Evolutionary conservation across 805 yeast genomes (phyloP).

Genomic region (Vanderwaltozyma polyspora): DNA sequence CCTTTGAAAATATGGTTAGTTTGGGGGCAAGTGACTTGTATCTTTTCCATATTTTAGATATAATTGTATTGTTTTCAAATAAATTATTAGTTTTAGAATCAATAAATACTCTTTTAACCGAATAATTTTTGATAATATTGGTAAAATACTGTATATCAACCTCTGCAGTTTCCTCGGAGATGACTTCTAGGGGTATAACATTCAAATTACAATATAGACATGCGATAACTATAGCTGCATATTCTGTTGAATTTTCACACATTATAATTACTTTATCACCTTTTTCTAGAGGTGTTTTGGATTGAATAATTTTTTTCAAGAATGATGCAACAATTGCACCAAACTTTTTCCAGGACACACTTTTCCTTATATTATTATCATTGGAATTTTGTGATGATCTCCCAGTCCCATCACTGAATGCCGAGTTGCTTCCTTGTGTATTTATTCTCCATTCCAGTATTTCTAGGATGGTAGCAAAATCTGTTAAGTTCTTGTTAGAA

Average conservation of each 20-base stretch:
- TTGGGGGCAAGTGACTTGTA: slow-evolving; percentile 20
- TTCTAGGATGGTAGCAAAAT: slow-evolving; percentile 60
- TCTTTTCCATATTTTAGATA: slow-evolving; percentile 18
- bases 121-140: slow-evolving; percentile 57
- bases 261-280: slow-evolving; percentile 71
- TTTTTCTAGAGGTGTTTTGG: slow-evolving; percentile 47
- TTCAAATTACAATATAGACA: slow-evolving; percentile 63
- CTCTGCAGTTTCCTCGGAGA: slow-evolving; percentile 52
- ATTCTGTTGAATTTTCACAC: slow-evolving; percentile 84
- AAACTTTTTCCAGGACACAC: slow-evolving; percentile 69
- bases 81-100: slow-evolving; percentile 33
- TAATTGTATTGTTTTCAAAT: slow-evolving; percentile 15
- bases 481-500: slow-evolving; percentile 61
- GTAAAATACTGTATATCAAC: slow-evolving; percentile 66
- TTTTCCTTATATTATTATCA: slow-evolving; percentile 36
- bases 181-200: slow-evolving; percentile 62
- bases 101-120: slow-evolving; percentile 60
- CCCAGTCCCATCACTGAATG: slow-evolving; percentile 40
- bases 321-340: slow-evolving; percentile 69
- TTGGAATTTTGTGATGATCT: slow-evolving; percentile 16
- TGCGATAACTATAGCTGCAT: slow-evolving; percentile 70
- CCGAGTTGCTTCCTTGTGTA: slow-evolving; percentile 68
- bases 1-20: slow-evolving; percentile 23
- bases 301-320: slow-evolving; percentile 54
- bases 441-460: slow-evolving; percentile 69